phyloP scores from a whole-genome alignment of 768 basidiomycete species.

The Tephrocybe rancida region DNA sequence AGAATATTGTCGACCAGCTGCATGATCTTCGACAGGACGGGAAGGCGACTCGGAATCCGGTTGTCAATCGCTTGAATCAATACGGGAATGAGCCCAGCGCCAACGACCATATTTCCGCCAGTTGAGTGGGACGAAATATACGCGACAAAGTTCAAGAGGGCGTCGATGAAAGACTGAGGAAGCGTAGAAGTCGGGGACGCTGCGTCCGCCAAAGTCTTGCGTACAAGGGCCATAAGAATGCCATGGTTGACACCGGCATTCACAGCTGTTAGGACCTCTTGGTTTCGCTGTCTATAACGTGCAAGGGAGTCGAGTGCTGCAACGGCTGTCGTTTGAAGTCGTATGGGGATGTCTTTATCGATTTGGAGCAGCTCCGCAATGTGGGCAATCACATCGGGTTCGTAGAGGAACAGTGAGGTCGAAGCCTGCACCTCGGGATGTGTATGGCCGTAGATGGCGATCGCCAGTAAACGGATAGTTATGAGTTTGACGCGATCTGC shows the following conservation, averaged over 20 bases:
- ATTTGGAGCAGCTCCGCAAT: constrained; percentile 89
- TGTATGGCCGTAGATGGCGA: constrained; percentile 91
- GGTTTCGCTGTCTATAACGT: constrained; percentile 78
- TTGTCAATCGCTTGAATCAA: constrained; percentile 90
- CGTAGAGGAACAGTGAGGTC: constrained; percentile 87
- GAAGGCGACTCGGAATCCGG: constrained; percentile 64
- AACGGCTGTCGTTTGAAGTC: constrained; percentile 83
- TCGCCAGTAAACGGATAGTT: constrained; percentile 78
- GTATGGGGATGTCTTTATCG: constrained; percentile 67
- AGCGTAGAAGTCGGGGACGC: constrained; percentile 63
- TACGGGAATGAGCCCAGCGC: constrained; percentile 88
- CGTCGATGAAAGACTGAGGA: constrained; percentile 80
- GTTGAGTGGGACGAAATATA: constrained; percentile 84
- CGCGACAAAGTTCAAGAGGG: constrained; percentile 83
- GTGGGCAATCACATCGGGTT: constrained; percentile 89
- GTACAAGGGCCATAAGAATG: constrained; percentile 85
- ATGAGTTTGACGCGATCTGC: constrained; percentile 79
- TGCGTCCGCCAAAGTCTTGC: constrained; percentile 79
- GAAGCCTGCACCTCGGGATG: constrained; percentile 78
- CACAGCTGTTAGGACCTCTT: constrained; percentile 87
- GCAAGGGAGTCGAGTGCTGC: constrained; percentile 90
- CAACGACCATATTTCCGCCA: constrained; percentile 92
- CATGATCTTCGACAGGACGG: constrained; percentile 87
- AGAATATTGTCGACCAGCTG: constrained; percentile 91
- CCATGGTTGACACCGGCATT: constrained; percentile 98